phyloP scores from a whole-genome alignment of 106 monocot species.

The Dioscorea dumetorum region DNA sequence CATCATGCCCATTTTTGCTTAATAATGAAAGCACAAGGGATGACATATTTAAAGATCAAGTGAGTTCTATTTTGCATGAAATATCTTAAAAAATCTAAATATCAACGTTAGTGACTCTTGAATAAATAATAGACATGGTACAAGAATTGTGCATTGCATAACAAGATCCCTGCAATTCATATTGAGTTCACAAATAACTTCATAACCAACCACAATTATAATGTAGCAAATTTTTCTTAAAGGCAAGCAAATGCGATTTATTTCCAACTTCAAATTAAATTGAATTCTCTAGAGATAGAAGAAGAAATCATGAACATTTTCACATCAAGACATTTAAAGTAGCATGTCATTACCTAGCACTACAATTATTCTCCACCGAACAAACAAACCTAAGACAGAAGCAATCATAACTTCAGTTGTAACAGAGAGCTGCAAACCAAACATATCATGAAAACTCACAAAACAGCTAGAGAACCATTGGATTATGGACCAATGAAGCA shows the following conservation, averaged over 20 bases:
- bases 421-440: conserved; percentile 64
- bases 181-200: too few species aligned
- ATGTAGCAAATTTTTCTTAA: too few species aligned
- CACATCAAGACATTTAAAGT: too few species aligned
- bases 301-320: too few species aligned
- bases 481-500: too few species aligned
- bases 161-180: conserved; percentile 53
- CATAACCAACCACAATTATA: conserved; percentile 15
- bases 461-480: background rate
- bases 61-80: background rate
- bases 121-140: conserved; percentile 92
- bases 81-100: too few species aligned
- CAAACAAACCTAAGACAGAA: conserved; percentile 79
- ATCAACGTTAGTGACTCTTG: conserved; percentile 95
- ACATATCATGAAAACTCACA: conserved; percentile 3
- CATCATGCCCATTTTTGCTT: conserved; percentile 95
- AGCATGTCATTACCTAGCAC: conserved; percentile 46
- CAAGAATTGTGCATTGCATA: conserved; percentile 73
- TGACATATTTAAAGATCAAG: background rate
- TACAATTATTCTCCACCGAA: conserved; percentile 83
- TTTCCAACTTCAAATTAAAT: too few species aligned
- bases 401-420: conserved; percentile 82
- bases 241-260: too few species aligned
- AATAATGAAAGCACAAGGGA: background rate
- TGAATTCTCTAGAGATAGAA: too few species aligned